Base-by-base conservation (phyloP, 2,329 filamentous ascomycete species). In the Trichoderma cornu-damae region DNA sequence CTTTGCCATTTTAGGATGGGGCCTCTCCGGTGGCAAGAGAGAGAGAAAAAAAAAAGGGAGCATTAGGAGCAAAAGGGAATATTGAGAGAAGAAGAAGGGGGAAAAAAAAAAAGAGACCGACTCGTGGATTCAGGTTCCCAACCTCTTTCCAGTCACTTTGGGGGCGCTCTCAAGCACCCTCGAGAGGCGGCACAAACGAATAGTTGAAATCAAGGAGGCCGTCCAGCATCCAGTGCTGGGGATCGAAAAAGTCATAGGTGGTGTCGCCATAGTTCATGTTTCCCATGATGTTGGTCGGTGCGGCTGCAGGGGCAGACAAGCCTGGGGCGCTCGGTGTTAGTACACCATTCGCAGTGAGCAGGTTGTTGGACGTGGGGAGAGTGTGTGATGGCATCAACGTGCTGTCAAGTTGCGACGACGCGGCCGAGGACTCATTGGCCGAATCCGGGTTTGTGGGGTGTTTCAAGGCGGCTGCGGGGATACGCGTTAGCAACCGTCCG, bases 191-290 rank as follows among this genome's bases (percentile, higher is more conserved):
- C 35, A 79, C 77, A 65, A 82, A 86, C 9, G 78, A 80, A 67
- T 87, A 91, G 62, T 89, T 89, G 68, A 93, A 88, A 68, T 92
- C 88, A 60, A 94, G 78, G 32, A 93, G 78, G 12, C 89, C 89
- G 70, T 96, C 92, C 60, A 96, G 77, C 78, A 96, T 90, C 92
- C 92, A 96, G 70, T 93, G 90, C 66, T 96, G 80, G 1, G 92
- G 90, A 72, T 96, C 91, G 67, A 96, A 96, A 61, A 95, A 90
- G 70, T 96, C 89, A 70, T 91, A 91, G 65, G 85, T 87, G 8
- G 83, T 82, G 56, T 88, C 81, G 62, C 82, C 79, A 61, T 89
- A 87, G 63, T 79, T 78, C 61, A 83, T 71, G 28, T 75, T 74
- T 24, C 72, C 71, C 51, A 82, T 73, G 67, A 82, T 75, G 65